phyloP scores from a whole-genome alignment of 805 yeast genomes.

The Suhomyces vadensis region DNA sequence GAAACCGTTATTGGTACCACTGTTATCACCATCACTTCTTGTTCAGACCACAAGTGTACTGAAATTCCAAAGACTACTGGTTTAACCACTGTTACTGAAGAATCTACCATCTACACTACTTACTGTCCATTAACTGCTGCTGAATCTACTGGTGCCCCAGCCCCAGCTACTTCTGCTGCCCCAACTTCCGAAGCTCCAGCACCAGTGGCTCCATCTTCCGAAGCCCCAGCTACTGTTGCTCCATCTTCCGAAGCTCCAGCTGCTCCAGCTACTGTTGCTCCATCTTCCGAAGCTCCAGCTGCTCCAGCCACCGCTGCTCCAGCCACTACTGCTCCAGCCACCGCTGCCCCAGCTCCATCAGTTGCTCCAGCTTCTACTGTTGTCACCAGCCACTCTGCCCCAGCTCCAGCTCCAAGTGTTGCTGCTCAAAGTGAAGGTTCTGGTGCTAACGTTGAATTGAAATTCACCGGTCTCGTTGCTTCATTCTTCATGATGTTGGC shows the following conservation, averaged over 20 bases:
- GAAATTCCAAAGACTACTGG: constrained; percentile 25
- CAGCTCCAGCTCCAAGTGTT: constrained; percentile 1
- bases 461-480: constrained; percentile 1
- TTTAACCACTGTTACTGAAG: constrained; percentile 22
- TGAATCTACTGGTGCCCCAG: constrained; percentile 22
- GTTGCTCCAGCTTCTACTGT: constrained; percentile 15
- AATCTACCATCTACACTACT: constrained; percentile 23
- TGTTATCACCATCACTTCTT: constrained; percentile 28
- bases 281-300: constrained; percentile 18
- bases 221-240: constrained; percentile 10
- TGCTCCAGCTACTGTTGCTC: constrained; percentile 12
- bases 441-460: not conserved
- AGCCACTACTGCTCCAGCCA: constrained; percentile 14
- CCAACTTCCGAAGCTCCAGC: constrained; percentile 7
- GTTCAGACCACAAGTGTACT: constrained; percentile 27
- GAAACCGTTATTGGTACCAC: constrained; percentile 20
- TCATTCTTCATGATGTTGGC: not conserved
- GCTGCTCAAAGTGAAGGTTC: constrained; percentile 5
- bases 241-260: constrained; percentile 10
- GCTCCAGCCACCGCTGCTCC: constrained; percentile 16
- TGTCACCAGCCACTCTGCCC: not conserved
- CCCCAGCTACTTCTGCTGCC: constrained; percentile 9
- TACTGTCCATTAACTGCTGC: constrained; percentile 20
- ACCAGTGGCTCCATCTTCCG: constrained; percentile 10
- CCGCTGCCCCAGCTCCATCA: constrained; percentile 3